Conservation (phyloP, 2,329 filamentous ascomycete genomes). For the Talaromyces pinophilus region DNA sequence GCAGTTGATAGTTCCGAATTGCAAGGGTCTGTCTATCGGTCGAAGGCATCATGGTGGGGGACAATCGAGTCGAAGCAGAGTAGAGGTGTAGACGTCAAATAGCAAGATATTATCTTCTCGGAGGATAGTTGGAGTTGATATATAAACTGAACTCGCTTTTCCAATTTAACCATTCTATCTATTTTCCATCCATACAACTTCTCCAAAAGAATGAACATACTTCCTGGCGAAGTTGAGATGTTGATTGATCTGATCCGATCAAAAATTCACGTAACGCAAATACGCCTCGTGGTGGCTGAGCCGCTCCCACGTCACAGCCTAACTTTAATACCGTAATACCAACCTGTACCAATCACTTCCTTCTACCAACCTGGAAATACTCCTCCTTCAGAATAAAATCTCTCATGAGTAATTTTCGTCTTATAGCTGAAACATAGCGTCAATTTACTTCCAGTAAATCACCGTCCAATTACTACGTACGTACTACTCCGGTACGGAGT, state of each 20-base stretch:
- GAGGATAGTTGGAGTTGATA: neutral
- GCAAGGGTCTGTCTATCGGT: neutral
- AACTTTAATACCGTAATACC: neutral
- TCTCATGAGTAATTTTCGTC: constrained; percentile 3
- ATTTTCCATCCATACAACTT: neutral
- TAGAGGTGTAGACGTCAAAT: neutral
- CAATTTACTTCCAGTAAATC: neutral
- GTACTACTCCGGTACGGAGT: neutral
- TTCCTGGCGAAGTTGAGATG: neutral
- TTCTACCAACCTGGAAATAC: neutral
- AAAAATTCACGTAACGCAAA: constrained; percentile 4
- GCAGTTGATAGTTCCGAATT: neutral
- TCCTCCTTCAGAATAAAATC: neutral
- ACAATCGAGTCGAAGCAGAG: neutral
- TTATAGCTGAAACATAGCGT: constrained; percentile 1
- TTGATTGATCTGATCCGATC: neutral
- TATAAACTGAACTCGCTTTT: neutral
- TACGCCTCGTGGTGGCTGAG: constrained; percentile 5
- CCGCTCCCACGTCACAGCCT: neutral
- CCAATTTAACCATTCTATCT: neutral
- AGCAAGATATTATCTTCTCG: neutral
- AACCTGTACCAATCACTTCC: neutral
- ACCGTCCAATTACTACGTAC: neutral
- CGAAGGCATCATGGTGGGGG: neutral
- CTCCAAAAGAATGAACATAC: neutral